Evolutionary conservation across 495 filamentous ascomycete species (phyloP).

Genomic region (Podospora pseudocomata): DNA sequence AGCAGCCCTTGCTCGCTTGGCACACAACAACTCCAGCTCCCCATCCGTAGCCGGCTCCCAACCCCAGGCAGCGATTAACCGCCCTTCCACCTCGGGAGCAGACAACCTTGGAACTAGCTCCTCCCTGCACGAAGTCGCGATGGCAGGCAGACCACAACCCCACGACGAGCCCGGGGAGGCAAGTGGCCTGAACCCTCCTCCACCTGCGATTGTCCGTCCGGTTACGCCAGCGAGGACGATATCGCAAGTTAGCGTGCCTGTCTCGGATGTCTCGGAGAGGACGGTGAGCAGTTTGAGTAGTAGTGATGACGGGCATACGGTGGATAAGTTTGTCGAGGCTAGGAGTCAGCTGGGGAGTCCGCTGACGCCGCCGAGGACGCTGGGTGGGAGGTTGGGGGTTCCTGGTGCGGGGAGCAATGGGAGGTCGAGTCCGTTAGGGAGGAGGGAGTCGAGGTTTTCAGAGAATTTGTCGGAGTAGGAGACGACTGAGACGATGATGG

Average conservation of each 20-base stretch:
- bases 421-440: slow-evolving; percentile 37
- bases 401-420: slow-evolving; percentile 7
- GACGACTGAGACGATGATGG: neutral
- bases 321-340: slow-evolving; percentile 26
- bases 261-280: neutral
- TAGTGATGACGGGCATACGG: slow-evolving; percentile 14
- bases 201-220: neutral
- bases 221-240: neutral
- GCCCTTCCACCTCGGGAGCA: slow-evolving; percentile 28
- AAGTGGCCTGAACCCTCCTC: neutral
- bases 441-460: slow-evolving; percentile 41
- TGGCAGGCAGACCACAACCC: slow-evolving; percentile 39
- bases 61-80: slow-evolving; percentile 9
- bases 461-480: slow-evolving; percentile 29
- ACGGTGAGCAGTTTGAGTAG: slow-evolving; percentile 21
- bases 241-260: slow-evolving; percentile 12
- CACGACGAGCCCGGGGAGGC: slow-evolving; percentile 13
- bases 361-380: slow-evolving; percentile 21
- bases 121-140: slow-evolving; percentile 49
- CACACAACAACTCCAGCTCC: neutral
- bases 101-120: slow-evolving; percentile 23
- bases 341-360: slow-evolving; percentile 17
- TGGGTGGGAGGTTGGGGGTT: neutral
- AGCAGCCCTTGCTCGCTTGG: neutral
- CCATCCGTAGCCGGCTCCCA: neutral